These are phyloP conservation scores for Fagus sylvatica DNA, from an alignment of 306 rosid species.

Conservation along the genomic window DNA sequence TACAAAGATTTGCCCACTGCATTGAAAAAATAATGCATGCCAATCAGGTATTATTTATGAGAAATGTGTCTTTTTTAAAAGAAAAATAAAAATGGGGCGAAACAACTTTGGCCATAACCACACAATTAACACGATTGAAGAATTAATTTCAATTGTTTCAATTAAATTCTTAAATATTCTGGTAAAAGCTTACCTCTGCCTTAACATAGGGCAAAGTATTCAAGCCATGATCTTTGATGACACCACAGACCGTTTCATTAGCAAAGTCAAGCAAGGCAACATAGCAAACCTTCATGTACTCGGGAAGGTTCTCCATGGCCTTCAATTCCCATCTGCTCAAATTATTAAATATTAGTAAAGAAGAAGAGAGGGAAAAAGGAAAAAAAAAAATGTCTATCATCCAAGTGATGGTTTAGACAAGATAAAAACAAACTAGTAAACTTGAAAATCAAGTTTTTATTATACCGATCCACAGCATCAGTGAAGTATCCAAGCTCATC, in stretches of 20 bases:
- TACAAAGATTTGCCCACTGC: slow-evolving; percentile 40
- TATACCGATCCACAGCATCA: slow-evolving; percentile 19
- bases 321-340: neutral
- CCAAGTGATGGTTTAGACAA: neutral
- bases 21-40: neutral
- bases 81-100: too few relatives aligned
- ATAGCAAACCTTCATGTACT: slow-evolving; percentile 34
- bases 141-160: neutral
- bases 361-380: neutral
- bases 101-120: too few relatives aligned
- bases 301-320: slow-evolving; percentile 25
- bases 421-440: neutral
- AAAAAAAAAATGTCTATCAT: neutral
- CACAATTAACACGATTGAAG: too few relatives aligned
- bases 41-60: neutral
- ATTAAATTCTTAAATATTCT: too few relatives aligned
- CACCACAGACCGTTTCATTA: slow-evolving; percentile 16
- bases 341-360: neutral
- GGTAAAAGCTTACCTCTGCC: slow-evolving; percentile 17
- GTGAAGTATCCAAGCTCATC: slow-evolving; percentile 37
- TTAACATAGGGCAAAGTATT: slow-evolving; percentile 1
- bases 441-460: neutral
- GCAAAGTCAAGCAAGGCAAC: slow-evolving; percentile 26
- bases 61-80: neutral
- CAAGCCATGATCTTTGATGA: slow-evolving; percentile 2